phyloP scores from a whole-genome alignment of 2,329 filamentous ascomycete genomes.

The Sordariomycetes sp. region DNA sequence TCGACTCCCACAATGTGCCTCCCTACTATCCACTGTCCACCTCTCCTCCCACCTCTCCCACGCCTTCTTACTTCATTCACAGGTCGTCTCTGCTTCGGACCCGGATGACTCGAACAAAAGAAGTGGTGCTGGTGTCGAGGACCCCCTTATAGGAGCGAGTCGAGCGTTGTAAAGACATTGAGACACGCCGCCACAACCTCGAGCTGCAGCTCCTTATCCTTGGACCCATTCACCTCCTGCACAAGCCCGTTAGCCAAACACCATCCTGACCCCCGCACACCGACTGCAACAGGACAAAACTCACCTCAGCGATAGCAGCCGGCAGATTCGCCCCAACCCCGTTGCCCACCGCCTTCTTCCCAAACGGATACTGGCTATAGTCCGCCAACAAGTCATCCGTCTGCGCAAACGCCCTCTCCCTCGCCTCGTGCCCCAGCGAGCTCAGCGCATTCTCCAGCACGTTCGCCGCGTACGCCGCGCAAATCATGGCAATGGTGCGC shows the following conservation, averaged over 20 bases:
- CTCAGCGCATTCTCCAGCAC: conserved; percentile 96
- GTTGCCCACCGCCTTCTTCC: conserved; percentile 61
- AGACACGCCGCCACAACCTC: conserved; percentile 95
- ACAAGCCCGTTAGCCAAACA: conserved; percentile 8
- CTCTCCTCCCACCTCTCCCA: no score
- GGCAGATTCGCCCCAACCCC: conserved; percentile 89
- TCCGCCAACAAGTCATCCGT: conserved; percentile 92
- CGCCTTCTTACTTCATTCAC: no score
- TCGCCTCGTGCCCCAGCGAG: conserved; percentile 82
- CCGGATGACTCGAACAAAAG: not conserved
- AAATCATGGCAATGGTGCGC: conserved; percentile 90
- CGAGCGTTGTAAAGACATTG: conserved; percentile 93
- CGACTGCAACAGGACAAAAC: conserved; percentile 9
- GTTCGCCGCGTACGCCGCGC: conserved; percentile 94
- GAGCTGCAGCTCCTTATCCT: conserved; percentile 90
- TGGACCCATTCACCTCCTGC: conserved; percentile 67
- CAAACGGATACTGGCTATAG: conserved; percentile 97
- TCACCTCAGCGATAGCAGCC: conserved; percentile 65
- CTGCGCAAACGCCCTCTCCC: conserved; percentile 90
- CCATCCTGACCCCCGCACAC: not conserved
- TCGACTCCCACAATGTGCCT: no score
- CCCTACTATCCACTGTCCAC: no score
- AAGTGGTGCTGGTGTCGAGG: not conserved
- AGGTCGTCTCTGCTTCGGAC: not conserved
- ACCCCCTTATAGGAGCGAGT: conserved; percentile 67